Evolutionary conservation across 495 filamentous ascomycete species (phyloP).

Genomic region (Astrocystis sublimbata): DNA sequence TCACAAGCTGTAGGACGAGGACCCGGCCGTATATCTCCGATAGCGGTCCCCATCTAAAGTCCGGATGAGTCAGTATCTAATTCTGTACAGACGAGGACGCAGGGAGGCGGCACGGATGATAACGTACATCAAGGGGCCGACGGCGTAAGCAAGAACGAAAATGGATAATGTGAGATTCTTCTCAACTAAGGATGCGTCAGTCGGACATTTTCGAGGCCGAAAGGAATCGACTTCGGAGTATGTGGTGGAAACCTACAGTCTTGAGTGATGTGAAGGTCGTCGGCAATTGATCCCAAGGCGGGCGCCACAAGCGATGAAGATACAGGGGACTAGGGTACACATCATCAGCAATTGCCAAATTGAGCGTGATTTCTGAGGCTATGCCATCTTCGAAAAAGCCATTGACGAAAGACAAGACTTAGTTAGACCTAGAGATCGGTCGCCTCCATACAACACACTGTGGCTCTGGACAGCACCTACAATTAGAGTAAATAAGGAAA

Average conservation of each 20-base stretch:
- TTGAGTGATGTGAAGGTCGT: slow-evolving; percentile 61
- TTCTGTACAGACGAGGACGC: background rate
- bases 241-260: slow-evolving; percentile 30
- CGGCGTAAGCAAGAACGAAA: slow-evolving; percentile 73
- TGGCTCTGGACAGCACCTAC: background rate
- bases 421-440: background rate
- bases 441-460: background rate
- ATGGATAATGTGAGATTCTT: slow-evolving; percentile 65
- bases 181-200: slow-evolving; percentile 37
- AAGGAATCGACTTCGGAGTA: slow-evolving; percentile 6
- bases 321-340: slow-evolving; percentile 49
- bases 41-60: slow-evolving; percentile 62
- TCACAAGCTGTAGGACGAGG: slow-evolving; percentile 52
- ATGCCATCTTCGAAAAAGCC: background rate
- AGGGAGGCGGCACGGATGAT: slow-evolving; percentile 11
- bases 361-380: background rate
- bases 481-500: slow-evolving; percentile 67
- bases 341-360: background rate
- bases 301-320: slow-evolving; percentile 73
- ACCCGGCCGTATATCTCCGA: slow-evolving; percentile 66
- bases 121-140: slow-evolving; percentile 30
- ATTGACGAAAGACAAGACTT: background rate
- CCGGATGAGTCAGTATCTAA: background rate
- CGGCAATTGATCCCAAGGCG: slow-evolving; percentile 54
- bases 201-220: background rate